These are phyloP conservation scores for Mangifera indica DNA, from an alignment of 345 rosid species.

Conservation along the genomic window DNA sequence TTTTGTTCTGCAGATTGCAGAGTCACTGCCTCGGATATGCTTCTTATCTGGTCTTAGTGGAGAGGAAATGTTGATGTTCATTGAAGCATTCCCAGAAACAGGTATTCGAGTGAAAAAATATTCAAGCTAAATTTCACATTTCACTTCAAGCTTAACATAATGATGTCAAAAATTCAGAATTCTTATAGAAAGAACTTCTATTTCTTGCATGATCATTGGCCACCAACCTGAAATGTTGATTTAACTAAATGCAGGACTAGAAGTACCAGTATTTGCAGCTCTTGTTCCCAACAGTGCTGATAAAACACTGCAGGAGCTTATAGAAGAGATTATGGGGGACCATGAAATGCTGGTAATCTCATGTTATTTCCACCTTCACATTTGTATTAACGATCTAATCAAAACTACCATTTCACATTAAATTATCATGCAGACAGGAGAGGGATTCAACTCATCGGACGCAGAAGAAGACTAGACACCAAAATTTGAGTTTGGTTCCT, in stretches of 20 bases:
- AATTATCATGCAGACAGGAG: slow-evolving; percentile 46
- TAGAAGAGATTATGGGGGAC: slow-evolving; percentile 88
- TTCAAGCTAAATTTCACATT: not conserved
- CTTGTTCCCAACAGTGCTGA: slow-evolving; percentile 81
- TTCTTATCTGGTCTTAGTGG: slow-evolving; percentile 83
- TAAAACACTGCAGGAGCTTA: slow-evolving; percentile 60
- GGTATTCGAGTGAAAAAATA: slow-evolving; percentile 35
- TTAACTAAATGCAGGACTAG: slow-evolving; percentile 48
- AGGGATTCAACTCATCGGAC: slow-evolving; percentile 22
- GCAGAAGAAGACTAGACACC: not conserved
- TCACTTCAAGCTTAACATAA: not conserved
- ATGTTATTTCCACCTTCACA: not conserved
- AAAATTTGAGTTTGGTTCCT: not conserved
- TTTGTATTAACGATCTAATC: no score
- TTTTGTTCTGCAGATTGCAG: slow-evolving; percentile 45
- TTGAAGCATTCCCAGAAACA: slow-evolving; percentile 76
- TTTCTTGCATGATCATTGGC: no score
- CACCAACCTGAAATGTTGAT: not conserved
- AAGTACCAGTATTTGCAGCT: slow-evolving; percentile 80
- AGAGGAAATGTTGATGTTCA: slow-evolving; percentile 96
- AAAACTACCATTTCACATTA: not conserved
- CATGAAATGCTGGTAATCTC: slow-evolving; percentile 80
- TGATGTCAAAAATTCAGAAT: not conserved
- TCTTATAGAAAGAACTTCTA: no score
- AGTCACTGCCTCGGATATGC: slow-evolving; percentile 75